A percentile compares a stretch with the other conserved stretches of the same genome.
Evolutionary conservation across 495 filamentous ascomycete species (phyloP).

Genomic region (Chaetomidium leptoderma): DNA sequence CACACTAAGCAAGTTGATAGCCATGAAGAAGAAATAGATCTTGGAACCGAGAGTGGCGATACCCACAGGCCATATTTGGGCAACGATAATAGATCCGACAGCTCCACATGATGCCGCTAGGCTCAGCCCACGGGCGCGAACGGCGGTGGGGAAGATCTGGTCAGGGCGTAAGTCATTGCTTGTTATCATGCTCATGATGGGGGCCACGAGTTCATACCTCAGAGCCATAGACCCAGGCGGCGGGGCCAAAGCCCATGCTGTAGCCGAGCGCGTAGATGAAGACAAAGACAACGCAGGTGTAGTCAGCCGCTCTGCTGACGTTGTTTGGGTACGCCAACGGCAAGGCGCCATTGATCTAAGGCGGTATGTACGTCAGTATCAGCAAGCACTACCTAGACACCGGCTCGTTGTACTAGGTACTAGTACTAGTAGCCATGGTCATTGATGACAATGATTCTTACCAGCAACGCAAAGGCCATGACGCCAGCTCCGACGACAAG

Average conservation of each 20-base stretch:
- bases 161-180: not conserved
- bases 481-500: constrained; percentile 40
- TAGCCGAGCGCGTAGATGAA: constrained; percentile 56
- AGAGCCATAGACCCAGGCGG: constrained; percentile 56
- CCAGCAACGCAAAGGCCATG: constrained; percentile 48
- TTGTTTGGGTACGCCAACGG: constrained; percentile 50
- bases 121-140: constrained; percentile 50
- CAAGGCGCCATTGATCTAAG: constrained; percentile 50
- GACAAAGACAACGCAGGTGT: constrained; percentile 51
- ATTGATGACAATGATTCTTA: too few relatives aligned
- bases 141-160: constrained; percentile 51
- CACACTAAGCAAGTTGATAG: constrained; percentile 48
- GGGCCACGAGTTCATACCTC: constrained; percentile 39
- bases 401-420: too few relatives aligned
- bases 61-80: constrained; percentile 51
- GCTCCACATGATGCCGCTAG: constrained; percentile 48
- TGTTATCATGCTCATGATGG: not conserved
- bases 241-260: constrained; percentile 53
- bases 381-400: too few relatives aligned
- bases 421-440: too few relatives aligned
- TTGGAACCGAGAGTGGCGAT: constrained; percentile 50
- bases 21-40: constrained; percentile 58
- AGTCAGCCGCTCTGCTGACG: constrained; percentile 46
- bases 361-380: not conserved
- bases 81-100: constrained; percentile 48